phyloP scores from a whole-genome alignment of 495 filamentous ascomycete genomes.

The Bryoglossum gracile region DNA sequence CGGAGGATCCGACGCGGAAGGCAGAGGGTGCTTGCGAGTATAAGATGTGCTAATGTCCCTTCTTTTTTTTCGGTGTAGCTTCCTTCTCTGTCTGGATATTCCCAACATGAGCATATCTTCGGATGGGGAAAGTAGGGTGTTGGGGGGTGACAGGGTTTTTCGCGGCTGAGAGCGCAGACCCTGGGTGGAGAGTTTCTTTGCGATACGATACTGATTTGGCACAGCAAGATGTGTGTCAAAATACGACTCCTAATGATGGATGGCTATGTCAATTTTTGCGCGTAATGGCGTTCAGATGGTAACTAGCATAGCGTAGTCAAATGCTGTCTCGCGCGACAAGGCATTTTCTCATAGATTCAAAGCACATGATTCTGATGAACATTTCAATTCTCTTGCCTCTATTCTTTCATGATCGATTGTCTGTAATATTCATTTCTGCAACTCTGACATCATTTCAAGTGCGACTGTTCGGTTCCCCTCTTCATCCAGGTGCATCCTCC shows the following conservation, averaged over 20 bases:
- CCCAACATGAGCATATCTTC: background rate
- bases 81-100: background rate
- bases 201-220: too few relatives aligned
- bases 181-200: too few relatives aligned
- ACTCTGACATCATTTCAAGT: too few relatives aligned
- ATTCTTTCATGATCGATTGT: too few relatives aligned
- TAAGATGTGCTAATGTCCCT: conserved; percentile 65
- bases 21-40: conserved; percentile 70
- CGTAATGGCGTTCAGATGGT: background rate
- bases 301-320: background rate
- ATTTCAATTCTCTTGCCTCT: too few relatives aligned
- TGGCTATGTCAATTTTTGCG: background rate
- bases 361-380: too few relatives aligned
- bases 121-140: background rate
- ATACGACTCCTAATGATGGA: background rate
- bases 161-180: conserved; percentile 28
- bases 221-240: too few relatives aligned
- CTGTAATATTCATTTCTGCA: too few relatives aligned
- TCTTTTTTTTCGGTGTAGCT: background rate
- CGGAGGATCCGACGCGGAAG: conserved; percentile 57
- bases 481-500: too few relatives aligned
- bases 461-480: too few relatives aligned
- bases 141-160: conserved; percentile 23
- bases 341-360: too few relatives aligned
- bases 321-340: background rate